Conservation (phyloP, 345 rosid genomes). For the Melaleuca alternifolia region DNA sequence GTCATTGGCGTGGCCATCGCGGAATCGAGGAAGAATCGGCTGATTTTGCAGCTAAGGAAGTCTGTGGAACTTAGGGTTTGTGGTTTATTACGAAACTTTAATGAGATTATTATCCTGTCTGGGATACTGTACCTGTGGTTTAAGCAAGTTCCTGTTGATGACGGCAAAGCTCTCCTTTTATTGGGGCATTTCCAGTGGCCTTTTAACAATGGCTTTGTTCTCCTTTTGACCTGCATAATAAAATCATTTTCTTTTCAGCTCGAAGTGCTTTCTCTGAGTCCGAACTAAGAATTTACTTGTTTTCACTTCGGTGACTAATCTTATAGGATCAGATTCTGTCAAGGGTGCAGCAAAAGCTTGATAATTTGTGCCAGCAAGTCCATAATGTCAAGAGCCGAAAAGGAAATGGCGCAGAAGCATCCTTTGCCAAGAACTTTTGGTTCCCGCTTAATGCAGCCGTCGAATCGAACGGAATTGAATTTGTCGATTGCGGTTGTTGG, state of each 20-base stretch:
- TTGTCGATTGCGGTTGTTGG: slow-evolving; percentile 82
- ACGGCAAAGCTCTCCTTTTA: no score
- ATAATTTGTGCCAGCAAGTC: slow-evolving; percentile 53
- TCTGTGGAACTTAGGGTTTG: slow-evolving; percentile 76
- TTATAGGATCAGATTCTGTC: slow-evolving; percentile 76
- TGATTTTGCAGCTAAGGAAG: slow-evolving; percentile 48
- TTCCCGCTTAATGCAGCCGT: slow-evolving; percentile 18
- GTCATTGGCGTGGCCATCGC: slow-evolving; percentile 68
- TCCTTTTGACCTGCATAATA: background rate
- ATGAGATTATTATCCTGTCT: background rate
- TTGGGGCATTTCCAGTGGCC: background rate
- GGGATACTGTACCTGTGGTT: background rate
- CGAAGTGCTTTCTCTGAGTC: background rate
- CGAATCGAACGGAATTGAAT: slow-evolving; percentile 28
- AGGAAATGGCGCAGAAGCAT: slow-evolving; percentile 4
- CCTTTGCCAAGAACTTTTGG: slow-evolving; percentile 5
- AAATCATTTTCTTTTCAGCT: background rate
- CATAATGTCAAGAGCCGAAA: slow-evolving; percentile 24
- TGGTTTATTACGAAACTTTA: background rate
- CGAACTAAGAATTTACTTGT: background rate
- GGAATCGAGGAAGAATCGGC: slow-evolving; percentile 59
- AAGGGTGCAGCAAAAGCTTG: slow-evolving; percentile 85
- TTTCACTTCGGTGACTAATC: background rate
- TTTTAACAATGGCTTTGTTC: background rate
- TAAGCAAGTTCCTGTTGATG: background rate